Evolutionary conservation across 495 filamentous ascomycete genomes (phyloP).

Genomic region (Penicillium riverlandense): DNA sequence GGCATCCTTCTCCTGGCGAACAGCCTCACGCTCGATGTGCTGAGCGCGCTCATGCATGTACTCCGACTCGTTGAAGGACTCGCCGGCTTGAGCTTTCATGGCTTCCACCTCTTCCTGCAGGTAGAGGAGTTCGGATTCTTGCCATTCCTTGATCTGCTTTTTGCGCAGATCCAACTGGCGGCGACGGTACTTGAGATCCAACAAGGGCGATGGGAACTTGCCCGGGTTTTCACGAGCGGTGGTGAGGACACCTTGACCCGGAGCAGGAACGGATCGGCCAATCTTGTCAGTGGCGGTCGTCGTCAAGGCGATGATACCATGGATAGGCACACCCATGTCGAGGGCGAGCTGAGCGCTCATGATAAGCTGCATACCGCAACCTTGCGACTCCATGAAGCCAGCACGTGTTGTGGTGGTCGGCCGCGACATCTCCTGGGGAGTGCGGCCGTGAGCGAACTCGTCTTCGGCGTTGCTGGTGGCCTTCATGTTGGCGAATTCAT

Average conservation of each 20-base stretch:
- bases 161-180: constrained; percentile 89
- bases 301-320: constrained; percentile 88
- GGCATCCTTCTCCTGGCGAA: constrained; percentile 85
- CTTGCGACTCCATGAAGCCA: constrained; percentile 99
- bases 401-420: constrained; percentile 94
- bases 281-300: constrained; percentile 99
- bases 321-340: constrained; percentile 98
- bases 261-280: constrained; percentile 91
- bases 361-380: constrained; percentile 95
- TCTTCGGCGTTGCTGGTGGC: constrained; percentile 96
- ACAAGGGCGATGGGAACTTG: constrained; percentile 88
- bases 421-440: constrained; percentile 94
- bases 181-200: constrained; percentile 95
- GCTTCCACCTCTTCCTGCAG: constrained; percentile 85
- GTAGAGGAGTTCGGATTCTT: constrained; percentile 88
- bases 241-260: constrained; percentile 95
- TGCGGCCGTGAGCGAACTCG: constrained; percentile 90
- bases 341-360: constrained; percentile 94
- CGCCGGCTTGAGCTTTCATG: constrained; percentile 69
- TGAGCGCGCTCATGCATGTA: constrained; percentile 78
- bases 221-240: constrained; percentile 84
- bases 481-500: constrained; percentile 99
- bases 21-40: constrained; percentile 85
- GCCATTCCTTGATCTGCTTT: constrained; percentile 90
- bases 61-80: constrained; percentile 66